phyloP scores from a whole-genome alignment of 2,329 filamentous ascomycete species.

The Xylariales sp. region DNA sequence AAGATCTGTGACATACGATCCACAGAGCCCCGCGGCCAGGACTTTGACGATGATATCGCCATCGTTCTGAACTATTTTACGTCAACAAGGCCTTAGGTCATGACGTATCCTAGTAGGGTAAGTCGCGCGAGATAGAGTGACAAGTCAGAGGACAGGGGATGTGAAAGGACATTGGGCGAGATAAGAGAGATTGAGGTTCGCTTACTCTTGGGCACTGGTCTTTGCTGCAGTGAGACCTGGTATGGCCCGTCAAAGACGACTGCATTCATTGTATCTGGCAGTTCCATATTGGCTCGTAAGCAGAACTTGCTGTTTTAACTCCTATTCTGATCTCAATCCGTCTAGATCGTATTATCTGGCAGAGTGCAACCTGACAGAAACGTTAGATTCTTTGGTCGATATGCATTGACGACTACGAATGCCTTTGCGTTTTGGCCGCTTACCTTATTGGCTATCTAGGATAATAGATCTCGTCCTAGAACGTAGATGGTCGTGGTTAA shows the following conservation, averaged over 20 bases:
- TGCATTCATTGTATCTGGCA: slow-evolving; percentile 77
- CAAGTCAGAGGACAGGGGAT: slow-evolving; percentile 17
- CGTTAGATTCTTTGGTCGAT: slow-evolving; percentile 13
- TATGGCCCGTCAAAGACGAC: slow-evolving; percentile 86
- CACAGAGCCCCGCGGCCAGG: slow-evolving; percentile 84
- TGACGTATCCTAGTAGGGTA: slow-evolving; percentile 12
- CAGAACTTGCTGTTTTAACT: slow-evolving; percentile 19
- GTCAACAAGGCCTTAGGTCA: slow-evolving; percentile 31
- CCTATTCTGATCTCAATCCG: slow-evolving; percentile 23
- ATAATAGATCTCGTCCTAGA: slow-evolving; percentile 21
- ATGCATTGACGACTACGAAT: slow-evolving; percentile 24
- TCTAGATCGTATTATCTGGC: slow-evolving; percentile 14
- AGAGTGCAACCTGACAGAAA: slow-evolving; percentile 15
- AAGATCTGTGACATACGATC: slow-evolving; percentile 68
- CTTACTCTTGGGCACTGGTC: slow-evolving; percentile 76
- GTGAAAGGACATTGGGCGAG: slow-evolving; percentile 12
- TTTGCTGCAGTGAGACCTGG: slow-evolving; percentile 80
- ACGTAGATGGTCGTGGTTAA: slow-evolving; percentile 16
- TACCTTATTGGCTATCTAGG: slow-evolving; percentile 22
- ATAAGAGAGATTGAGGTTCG: slow-evolving; percentile 20
- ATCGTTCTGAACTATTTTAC: slow-evolving; percentile 68
- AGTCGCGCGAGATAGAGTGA: slow-evolving; percentile 5
- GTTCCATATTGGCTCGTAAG: slow-evolving; percentile 33
- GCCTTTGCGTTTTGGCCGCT: slow-evolving; percentile 5
- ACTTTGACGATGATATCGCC: slow-evolving; percentile 87